Conservation (phyloP, 1,284 basidiomycete genomes). For the Athelia psychrophila region DNA sequence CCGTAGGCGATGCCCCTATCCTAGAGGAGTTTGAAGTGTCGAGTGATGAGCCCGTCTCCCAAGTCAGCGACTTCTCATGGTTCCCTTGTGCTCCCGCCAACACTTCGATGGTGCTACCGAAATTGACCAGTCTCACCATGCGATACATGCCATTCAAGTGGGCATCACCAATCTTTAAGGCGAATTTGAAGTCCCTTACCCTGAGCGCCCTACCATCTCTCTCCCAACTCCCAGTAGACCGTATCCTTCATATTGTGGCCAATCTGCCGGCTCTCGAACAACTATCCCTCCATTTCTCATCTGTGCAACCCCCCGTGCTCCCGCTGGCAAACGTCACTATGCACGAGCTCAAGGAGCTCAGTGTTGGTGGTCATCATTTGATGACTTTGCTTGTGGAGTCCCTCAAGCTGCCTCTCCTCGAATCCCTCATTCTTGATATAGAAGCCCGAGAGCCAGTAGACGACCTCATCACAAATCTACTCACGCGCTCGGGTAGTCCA, state of each 20-base stretch:
- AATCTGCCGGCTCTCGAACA: conserved; percentile 52
- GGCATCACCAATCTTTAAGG: conserved; percentile 62
- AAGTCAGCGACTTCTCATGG: conserved; percentile 67
- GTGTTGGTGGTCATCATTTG: conserved; percentile 63
- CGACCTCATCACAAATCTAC: conserved; percentile 56
- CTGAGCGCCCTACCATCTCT: conserved; percentile 62
- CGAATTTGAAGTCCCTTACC: conserved; percentile 52
- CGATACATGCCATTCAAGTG: conserved; percentile 74
- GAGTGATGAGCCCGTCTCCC: conserved; percentile 54
- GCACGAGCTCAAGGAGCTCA: conserved; percentile 48
- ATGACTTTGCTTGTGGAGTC: conserved; percentile 60
- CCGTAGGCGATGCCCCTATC: conserved; percentile 63
- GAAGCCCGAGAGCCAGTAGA: conserved; percentile 68
- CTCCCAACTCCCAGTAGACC: conserved; percentile 57
- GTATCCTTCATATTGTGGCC: conserved; percentile 57
- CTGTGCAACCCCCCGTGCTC: conserved; percentile 56
- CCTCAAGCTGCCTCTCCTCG: conserved; percentile 53
- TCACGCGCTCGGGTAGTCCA: conserved; percentile 54
- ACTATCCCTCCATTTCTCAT: conserved; percentile 58
- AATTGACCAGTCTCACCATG: conserved; percentile 53
- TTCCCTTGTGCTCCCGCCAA: conserved; percentile 49
- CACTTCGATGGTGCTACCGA: conserved; percentile 37
- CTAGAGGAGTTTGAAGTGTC: conserved; percentile 75
- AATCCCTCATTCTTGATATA: conserved; percentile 58
- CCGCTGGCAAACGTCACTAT: conserved; percentile 53